Evolutionary conservation across 805 yeast genomes (phyloP).

Genomic region (Candida schatavii): DNA sequence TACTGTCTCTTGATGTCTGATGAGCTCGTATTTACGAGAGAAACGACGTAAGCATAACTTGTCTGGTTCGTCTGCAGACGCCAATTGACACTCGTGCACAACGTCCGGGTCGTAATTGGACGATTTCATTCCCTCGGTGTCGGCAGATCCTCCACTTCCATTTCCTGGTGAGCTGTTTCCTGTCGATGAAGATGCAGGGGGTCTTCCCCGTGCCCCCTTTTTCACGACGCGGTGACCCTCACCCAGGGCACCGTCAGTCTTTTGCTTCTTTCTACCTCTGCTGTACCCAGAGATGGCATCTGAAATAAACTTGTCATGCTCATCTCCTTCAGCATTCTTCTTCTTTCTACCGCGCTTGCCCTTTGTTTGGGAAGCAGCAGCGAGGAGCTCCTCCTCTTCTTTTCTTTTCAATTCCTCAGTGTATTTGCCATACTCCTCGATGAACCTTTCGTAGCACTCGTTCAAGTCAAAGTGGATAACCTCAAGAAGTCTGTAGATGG

Average conservation of each 20-base stretch:
- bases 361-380: conserved; percentile 5
- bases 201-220: not conserved
- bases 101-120: conserved; percentile 48
- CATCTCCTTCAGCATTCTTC: conserved; percentile 13
- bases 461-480: conserved; percentile 39
- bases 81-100: conserved; percentile 44
- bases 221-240: conserved; percentile 13
- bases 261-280: conserved; percentile 17
- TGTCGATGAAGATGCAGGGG: not conserved
- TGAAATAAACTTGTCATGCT: conserved; percentile 22
- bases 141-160: not conserved
- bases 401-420: conserved; percentile 12
- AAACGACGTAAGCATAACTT: conserved; percentile 41
- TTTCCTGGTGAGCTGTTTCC: conserved; percentile 24
- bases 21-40: conserved; percentile 77
- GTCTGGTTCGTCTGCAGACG: conserved; percentile 42
- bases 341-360: conserved; percentile 10
- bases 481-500: conserved; percentile 37
- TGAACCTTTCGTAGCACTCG: conserved; percentile 37
- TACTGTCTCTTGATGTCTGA: conserved; percentile 94
- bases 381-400: conserved; percentile 9
- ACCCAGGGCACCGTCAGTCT: conserved; percentile 20
- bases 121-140: conserved; percentile 19
- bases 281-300: conserved; percentile 15
- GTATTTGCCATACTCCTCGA: conserved; percentile 30